Base-by-base conservation (phyloP, 2,329 filamentous ascomycete genomes). In the Dothistroma pini region DNA sequence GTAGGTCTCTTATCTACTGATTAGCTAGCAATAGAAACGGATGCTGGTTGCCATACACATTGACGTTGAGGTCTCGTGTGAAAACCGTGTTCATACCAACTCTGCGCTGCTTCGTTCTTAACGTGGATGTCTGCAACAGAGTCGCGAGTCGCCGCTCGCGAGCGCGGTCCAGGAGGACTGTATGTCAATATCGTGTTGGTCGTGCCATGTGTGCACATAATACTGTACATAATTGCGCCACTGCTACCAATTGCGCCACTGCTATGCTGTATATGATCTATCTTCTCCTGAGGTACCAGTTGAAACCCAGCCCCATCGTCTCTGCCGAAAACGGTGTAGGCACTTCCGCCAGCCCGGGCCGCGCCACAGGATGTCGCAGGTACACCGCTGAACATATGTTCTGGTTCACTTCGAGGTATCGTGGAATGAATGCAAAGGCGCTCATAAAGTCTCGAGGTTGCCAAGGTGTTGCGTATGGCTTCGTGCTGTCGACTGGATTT, bases 381-480 rank as follows among this genome's bases (percentile, higher is more conserved):
- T 99, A 99, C 47, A 99, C 92, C 11, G 95, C 95, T 0, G 93
- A 89, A 77, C 95, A 99, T 70, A 97, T 89, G 72, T 93, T 96
- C 76, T 96, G 95, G 81, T 97, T 97, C 69, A 99, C 95, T 79
- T 99, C 96, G 63, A 99, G 85, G 76, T 97, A 99, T 57, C 90
- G 83, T 11, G 95, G 95, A 68, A 99, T 92, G 77, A 96, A 97
- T 25, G 93, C 92, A 77, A 99, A 99, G 0, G 93, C 87, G 56
- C 85, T 83, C 90, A 99, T 96, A 77, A 85, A 97, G 56, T 89
- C 84, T 59, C 92, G 84, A 12, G 95, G 95, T 66, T 83, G 79
- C 95, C 95, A 99, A 12, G 95, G 95, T 1, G 93, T 97, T 4
- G 84, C 84, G 74, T 99, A 99, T 3, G 95, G 91, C 78, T 96